Conservation (phyloP, 768 basidiomycete genomes). For the Mycena belliarum region DNA sequence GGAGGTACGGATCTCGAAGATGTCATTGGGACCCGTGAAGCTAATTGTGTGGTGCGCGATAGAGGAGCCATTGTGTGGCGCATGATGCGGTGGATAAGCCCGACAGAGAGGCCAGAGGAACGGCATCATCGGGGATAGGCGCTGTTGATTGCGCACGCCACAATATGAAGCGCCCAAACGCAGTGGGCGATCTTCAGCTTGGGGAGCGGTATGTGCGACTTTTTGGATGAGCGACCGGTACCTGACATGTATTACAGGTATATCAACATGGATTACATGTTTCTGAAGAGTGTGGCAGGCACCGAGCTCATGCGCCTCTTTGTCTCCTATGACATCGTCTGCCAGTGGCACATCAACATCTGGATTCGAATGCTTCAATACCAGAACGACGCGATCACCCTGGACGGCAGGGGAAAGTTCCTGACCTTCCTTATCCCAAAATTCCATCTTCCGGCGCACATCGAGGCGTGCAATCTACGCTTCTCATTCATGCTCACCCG, state of each 20-base stretch:
- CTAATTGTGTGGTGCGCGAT: conserved; percentile 19
- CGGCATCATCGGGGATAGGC: background rate
- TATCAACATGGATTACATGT: conserved; percentile 20
- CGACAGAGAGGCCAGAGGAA: background rate
- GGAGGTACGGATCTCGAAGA: background rate
- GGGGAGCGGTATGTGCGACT: conserved; percentile 31
- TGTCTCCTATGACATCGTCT: conserved; percentile 31
- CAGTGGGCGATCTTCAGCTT: conserved; percentile 2
- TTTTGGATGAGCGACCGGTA: background rate
- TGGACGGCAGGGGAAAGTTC: conserved; percentile 1
- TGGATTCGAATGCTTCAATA: conserved; percentile 15
- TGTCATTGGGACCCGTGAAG: background rate
- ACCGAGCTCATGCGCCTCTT: conserved; percentile 5
- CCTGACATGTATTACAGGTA: background rate
- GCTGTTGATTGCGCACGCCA: background rate
- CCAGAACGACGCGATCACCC: conserved; percentile 3
- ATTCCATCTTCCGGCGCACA: conserved; percentile 31
- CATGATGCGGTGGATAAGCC: conserved; percentile 35
- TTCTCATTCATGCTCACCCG: conserved; percentile 27
- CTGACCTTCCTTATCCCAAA: conserved; percentile 27
- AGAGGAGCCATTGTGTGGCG: conserved; percentile 32
- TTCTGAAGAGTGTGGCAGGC: conserved; percentile 12
- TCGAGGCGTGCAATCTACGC: conserved; percentile 16
- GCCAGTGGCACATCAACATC: conserved; percentile 16
- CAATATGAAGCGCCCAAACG: background rate